A percentile compares a stretch with the other conserved stretches of the same genome.
Conservation (phyloP, 2,329 filamentous ascomycete species). For the Ophiocordyceps camponoti-saundersi region DNA sequence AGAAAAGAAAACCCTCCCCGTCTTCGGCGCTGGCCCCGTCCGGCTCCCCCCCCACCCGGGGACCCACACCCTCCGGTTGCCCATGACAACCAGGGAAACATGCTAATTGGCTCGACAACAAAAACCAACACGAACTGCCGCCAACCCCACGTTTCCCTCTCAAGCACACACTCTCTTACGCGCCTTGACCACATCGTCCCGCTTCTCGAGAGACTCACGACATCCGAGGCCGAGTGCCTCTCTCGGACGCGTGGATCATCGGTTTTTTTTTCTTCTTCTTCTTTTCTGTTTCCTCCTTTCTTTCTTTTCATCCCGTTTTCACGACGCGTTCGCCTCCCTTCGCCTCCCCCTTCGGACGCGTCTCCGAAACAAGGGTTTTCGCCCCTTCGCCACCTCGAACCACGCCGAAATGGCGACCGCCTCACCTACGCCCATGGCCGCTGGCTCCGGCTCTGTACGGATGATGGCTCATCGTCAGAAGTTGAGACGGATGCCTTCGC, state of each 20-base stretch:
- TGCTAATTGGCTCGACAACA: slow-evolving; percentile 15
- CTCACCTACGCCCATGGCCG: slow-evolving; percentile 38
- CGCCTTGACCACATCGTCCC: neutral
- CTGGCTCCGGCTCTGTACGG: slow-evolving; percentile 23
- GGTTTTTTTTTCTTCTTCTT: neutral
- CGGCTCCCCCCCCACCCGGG: too few relatives aligned
- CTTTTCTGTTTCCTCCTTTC: neutral
- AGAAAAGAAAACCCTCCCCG: too few relatives aligned
- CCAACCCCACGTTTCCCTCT: neutral
- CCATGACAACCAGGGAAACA: slow-evolving; percentile 10
- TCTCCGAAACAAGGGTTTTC: neutral
- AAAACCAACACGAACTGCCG: slow-evolving; percentile 9
- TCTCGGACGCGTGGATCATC: neutral
- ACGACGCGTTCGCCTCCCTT: neutral
- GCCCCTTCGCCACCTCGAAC: slow-evolving; percentile 1
- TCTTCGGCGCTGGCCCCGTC: too few relatives aligned
- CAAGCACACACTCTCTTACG: neutral
- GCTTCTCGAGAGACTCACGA: neutral
- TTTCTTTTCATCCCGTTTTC: neutral
- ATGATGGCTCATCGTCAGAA: slow-evolving; percentile 40
- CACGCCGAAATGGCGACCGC: slow-evolving; percentile 27
- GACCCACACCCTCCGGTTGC: too few relatives aligned
- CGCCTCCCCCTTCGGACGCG: neutral
- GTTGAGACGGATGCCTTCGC: slow-evolving; percentile 30
- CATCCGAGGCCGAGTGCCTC: neutral